These are phyloP conservation scores for Zizania palustris DNA, from an alignment of 202 grass and related monocot genomes.

Conservation along the genomic window DNA sequence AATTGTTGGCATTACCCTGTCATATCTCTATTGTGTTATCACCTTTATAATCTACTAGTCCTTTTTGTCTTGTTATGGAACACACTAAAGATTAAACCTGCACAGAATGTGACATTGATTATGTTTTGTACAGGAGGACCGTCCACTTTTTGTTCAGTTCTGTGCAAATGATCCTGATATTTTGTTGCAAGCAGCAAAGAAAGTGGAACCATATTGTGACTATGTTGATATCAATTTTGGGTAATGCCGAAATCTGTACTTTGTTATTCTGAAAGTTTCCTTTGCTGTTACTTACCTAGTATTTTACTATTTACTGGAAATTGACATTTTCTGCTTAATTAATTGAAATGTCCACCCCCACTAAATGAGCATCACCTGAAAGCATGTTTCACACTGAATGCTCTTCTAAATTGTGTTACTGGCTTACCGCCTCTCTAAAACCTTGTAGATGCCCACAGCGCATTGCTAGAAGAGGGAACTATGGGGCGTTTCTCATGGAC, in stretches of 20 bases:
- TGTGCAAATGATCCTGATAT: constrained; percentile 97
- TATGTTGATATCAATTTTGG: constrained; percentile 98
- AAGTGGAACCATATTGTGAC: constrained; percentile 80
- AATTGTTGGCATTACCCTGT: background rate
- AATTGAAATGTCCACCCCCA: background rate
- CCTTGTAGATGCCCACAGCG: constrained; percentile 85
- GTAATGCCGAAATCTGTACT: constrained; percentile 36
- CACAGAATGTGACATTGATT: constrained; percentile 12
- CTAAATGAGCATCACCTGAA: constrained; percentile 4
- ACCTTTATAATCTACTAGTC: background rate
- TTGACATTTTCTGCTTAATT: background rate
- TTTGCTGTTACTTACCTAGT: constrained; percentile 11
- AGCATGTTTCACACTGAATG: background rate
- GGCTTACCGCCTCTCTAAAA: constrained; percentile 31
- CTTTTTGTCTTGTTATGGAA: background rate
- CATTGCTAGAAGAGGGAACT: constrained; percentile 88
- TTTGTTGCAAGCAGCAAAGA: constrained; percentile 86
- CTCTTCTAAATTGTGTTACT: constrained; percentile 14
- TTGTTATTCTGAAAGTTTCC: background rate
- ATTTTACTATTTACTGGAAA: background rate
- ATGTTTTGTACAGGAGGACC: constrained; percentile 67
- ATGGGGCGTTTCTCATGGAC: constrained; percentile 98
- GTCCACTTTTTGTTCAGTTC: constrained; percentile 95
- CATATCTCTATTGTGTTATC: background rate
- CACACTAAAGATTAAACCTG: background rate